Conservation (phyloP, 768 basidiomycete genomes). For the Boletus speciosus region DNA sequence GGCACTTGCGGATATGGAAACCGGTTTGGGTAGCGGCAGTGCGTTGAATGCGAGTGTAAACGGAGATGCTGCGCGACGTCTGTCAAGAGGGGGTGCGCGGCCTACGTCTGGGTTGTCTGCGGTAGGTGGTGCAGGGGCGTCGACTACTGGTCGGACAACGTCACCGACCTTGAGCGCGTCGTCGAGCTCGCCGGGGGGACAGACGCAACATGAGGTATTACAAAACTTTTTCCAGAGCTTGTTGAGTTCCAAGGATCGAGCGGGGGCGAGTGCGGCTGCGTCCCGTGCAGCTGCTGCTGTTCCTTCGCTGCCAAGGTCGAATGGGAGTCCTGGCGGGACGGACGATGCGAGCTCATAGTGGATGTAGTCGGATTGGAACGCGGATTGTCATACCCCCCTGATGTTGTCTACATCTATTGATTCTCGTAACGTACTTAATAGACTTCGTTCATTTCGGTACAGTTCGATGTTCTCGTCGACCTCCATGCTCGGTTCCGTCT, state of each 20-base stretch:
- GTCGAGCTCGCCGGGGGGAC: constrained; percentile 50
- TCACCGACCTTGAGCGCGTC: constrained; percentile 38
- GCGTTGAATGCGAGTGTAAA: constrained; percentile 33
- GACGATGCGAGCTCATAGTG: constrained; percentile 36
- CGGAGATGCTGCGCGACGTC: constrained; percentile 35
- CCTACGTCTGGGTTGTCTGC: constrained; percentile 39
- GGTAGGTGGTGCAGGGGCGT: constrained; percentile 33
- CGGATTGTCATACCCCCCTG: not conserved
- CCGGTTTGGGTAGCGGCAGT: constrained; percentile 38
- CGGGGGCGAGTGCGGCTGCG: constrained; percentile 32
- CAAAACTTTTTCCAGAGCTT: constrained; percentile 87
- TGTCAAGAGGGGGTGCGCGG: constrained; percentile 28
- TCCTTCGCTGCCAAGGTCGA: constrained; percentile 28
- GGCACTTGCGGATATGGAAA: constrained; percentile 86
- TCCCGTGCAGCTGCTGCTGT: constrained; percentile 17
- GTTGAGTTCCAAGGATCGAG: constrained; percentile 65
- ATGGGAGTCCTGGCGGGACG: constrained; percentile 33
- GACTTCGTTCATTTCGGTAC: not conserved
- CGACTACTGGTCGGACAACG: constrained; percentile 32
- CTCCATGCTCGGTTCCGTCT: too few species aligned
- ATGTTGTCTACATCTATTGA: not conserved
- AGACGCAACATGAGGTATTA: constrained; percentile 76
- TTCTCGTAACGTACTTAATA: not conserved
- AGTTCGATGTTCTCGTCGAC: too few species aligned
- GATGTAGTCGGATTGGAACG: not conserved